Evolutionary conservation across 805 yeast genomes (phyloP).

Genomic region (Nadsonia fulvescens): DNA sequence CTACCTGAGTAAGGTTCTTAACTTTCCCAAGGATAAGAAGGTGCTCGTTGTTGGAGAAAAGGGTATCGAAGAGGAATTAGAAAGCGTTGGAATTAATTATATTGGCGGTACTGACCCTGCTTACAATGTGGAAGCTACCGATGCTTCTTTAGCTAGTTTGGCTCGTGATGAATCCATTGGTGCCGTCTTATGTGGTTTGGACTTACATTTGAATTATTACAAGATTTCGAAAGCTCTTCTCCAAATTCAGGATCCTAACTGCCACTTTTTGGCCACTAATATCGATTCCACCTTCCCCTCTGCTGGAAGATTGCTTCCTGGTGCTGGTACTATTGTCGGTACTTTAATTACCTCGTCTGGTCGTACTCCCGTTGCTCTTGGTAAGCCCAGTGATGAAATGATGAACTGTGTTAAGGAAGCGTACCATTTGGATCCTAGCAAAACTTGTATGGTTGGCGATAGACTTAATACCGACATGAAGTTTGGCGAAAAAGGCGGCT

Average conservation of each 20-base stretch:
- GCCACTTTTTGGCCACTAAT: constrained; percentile 80
- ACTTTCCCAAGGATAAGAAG: constrained; percentile 57
- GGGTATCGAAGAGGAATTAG: constrained; percentile 71
- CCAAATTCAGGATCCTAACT: constrained; percentile 45
- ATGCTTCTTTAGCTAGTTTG: constrained; percentile 22
- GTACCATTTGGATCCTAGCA: constrained; percentile 29
- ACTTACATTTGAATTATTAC: constrained; percentile 58
- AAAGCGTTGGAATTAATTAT: constrained; percentile 52
- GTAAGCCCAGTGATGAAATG: constrained; percentile 84
- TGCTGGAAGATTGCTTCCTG: constrained; percentile 72
- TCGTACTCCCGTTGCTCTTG: constrained; percentile 78
- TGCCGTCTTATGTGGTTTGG: constrained; percentile 81
- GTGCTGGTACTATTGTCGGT: constrained; percentile 85
- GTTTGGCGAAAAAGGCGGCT: constrained; percentile 76
- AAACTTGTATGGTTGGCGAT: constrained; percentile 88
- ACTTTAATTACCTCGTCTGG: constrained; percentile 57
- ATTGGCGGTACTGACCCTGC: constrained; percentile 71
- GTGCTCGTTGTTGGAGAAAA: constrained; percentile 80
- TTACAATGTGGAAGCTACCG: constrained; percentile 32
- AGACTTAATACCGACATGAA: constrained; percentile 87
- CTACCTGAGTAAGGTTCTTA: constrained; percentile 57
- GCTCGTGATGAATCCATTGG: constrained; percentile 54
- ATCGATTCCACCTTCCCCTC: constrained; percentile 90
- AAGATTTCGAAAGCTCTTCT: constrained; percentile 69
- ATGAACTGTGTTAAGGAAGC: constrained; percentile 71